Base-by-base conservation (phyloP, 176 grass and related monocot species). In the Oryza nivara region DNA sequence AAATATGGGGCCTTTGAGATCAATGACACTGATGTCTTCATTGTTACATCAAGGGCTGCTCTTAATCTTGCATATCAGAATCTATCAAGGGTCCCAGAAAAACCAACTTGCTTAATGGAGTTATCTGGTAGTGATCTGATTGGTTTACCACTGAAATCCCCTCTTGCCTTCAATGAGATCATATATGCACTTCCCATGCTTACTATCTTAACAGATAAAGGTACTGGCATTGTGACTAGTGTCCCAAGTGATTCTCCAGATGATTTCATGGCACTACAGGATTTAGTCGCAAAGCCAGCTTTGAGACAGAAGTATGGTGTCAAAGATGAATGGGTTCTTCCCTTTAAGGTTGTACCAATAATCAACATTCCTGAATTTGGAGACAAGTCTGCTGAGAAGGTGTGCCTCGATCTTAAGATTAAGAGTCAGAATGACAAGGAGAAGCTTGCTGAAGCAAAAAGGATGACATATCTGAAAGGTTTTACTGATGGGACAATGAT, bases 311-410 rank as follows among this genome's bases (percentile, higher is more conserved):
- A 90, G 25, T 97, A 60, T 78, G 91, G 85, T 3, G 85, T 93
- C 11, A 93, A 92, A 86, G 94, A 97, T 49, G 87, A 93, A 54
- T 93, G 89, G 94, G 87, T 97, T 74, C 58, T 97, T 22, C 89
- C 94, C 0, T 88, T 82, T 68, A 78, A 88, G 75, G 72, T 90
- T 35, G 19, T 86, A 15, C 91, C 91, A 17, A 88, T 97, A 58
- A 97, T 97, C 71, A 86, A 93, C 66, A 93, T 97, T 68, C 94
- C 94, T 9, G 91, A 92, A 35, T 93, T 93, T 84, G 94, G 94
- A 70, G 82, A 93, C 25, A 89, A 88, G 20, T 89, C 89, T 4
- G 94, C 89, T 6, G 89, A 97, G 84, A 97, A 89, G 54, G 94
- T 93, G 7, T 93, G 87, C 63, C 3, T 17, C 4, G 87, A 84